Evolutionary conservation across 2,329 filamentous ascomycete genomes (phyloP).

Genomic region (Akanthomyces lecanii): DNA sequence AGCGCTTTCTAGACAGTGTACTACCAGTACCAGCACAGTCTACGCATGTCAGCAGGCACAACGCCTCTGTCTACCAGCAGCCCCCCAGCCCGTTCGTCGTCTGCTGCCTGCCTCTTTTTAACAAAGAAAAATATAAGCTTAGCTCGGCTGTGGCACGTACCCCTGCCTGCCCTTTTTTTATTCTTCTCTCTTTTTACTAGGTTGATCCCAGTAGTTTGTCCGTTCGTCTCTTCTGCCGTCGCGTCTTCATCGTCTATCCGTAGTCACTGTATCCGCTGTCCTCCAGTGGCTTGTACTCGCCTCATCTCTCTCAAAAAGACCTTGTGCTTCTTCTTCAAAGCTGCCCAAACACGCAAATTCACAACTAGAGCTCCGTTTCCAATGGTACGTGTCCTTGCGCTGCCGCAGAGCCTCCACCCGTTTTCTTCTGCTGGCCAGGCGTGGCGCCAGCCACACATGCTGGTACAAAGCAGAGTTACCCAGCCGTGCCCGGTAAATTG

Average conservation of each 20-base stretch:
- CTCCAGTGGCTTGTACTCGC: neutral
- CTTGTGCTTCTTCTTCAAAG: neutral
- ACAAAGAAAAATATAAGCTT: constrained; percentile 14
- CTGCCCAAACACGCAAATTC: too few relatives aligned
- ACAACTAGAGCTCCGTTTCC: neutral
- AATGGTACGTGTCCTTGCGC: neutral
- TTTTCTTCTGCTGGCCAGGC: neutral
- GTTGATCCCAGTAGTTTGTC: neutral
- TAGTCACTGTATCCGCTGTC: neutral
- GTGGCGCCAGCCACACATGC: neutral
- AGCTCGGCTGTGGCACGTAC: neutral
- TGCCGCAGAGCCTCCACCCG: constrained; percentile 5
- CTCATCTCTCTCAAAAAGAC: too few relatives aligned
- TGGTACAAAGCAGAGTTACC: neutral
- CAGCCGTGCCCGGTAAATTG: too few relatives aligned
- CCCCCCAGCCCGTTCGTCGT: neutral
- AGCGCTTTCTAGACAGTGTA: too few relatives aligned
- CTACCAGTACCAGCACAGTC: too few relatives aligned
- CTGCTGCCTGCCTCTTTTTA: neutral
- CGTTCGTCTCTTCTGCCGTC: neutral
- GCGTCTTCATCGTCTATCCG: neutral
- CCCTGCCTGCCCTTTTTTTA: neutral
- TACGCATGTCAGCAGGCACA: too few relatives aligned
- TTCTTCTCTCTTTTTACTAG: neutral
- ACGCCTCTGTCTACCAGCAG: neutral